These are phyloP conservation scores for Calonectria pseudoturangicola DNA, from an alignment of 2,329 filamentous ascomycete species.

Conservation along the genomic window DNA sequence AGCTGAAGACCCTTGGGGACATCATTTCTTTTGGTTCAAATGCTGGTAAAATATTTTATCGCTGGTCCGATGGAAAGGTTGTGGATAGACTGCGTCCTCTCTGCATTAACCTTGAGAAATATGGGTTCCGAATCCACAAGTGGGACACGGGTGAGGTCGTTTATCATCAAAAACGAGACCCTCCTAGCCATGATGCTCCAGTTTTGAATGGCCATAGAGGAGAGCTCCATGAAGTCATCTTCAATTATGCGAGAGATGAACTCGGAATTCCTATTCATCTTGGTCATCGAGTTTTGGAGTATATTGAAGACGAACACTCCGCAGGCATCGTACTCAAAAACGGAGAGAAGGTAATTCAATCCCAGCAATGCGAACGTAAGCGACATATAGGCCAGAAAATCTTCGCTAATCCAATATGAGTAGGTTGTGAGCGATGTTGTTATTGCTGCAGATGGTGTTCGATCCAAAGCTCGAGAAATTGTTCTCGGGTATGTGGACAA, in stretches of 20 bases:
- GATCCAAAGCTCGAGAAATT: conserved; percentile 56
- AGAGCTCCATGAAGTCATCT: conserved; percentile 76
- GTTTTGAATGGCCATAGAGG: conserved; percentile 76
- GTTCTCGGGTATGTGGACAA: conserved; percentile 37
- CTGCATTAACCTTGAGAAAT: conserved; percentile 56
- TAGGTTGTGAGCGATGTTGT: conserved; percentile 68
- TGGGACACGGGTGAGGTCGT: conserved; percentile 76
- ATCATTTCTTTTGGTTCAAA: conserved; percentile 79
- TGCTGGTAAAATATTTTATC: conserved; percentile 71
- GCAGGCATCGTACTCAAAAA: conserved; percentile 31
- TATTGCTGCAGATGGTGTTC: conserved; percentile 73
- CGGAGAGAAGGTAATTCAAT: conserved; percentile 18
- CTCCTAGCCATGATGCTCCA: conserved; percentile 44
- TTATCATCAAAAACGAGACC: conserved; percentile 69
- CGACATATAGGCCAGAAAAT: not conserved
- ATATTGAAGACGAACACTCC: conserved; percentile 67
- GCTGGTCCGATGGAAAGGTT: conserved; percentile 70
- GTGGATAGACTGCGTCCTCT: conserved; percentile 57
- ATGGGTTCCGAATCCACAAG: conserved; percentile 78
- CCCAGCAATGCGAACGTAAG: too few species aligned
- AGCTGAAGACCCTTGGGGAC: conserved; percentile 76
- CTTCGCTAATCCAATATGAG: not conserved
- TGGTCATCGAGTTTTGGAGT: conserved; percentile 69
- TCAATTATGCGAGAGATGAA: conserved; percentile 72
- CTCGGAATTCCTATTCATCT: conserved; percentile 74